phyloP scores from a whole-genome alignment of 2,329 filamentous ascomycete genomes.

The Aureobasidium zeae region DNA sequence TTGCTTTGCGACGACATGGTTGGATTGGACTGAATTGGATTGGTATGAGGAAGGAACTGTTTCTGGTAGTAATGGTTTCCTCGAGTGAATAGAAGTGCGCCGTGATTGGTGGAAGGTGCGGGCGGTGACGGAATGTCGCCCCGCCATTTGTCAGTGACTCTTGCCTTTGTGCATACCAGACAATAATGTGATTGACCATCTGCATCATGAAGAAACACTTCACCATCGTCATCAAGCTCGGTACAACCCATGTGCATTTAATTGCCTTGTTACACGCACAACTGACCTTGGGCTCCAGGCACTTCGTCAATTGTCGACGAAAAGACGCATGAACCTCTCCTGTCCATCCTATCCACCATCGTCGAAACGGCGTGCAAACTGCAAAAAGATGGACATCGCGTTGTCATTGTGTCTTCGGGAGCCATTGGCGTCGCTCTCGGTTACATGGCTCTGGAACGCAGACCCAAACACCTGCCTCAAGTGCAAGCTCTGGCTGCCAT shows the following conservation, averaged over 20 bases:
- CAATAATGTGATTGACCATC: conserved; percentile 2
- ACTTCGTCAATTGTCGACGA: conserved; percentile 99
- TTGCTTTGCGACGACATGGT: conserved; percentile 12
- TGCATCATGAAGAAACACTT: conserved; percentile 58
- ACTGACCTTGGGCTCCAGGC: conserved; percentile 45
- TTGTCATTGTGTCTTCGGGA: conserved; percentile 93
- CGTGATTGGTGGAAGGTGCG: conserved; percentile 12
- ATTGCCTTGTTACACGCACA: neutral
- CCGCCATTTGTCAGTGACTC: conserved; percentile 5
- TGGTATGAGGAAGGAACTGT: neutral
- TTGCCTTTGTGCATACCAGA: neutral
- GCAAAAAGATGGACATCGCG: conserved; percentile 81
- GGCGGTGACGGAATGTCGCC: neutral
- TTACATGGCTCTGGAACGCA: conserved; percentile 77
- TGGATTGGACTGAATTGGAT: no score
- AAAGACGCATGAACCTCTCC: conserved; percentile 81
- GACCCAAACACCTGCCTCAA: conserved; percentile 82
- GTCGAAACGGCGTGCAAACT: conserved; percentile 88
- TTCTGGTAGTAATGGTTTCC: neutral
- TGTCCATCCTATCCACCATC: conserved; percentile 83
- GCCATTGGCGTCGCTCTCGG: conserved; percentile 90
- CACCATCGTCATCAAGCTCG: conserved; percentile 79
- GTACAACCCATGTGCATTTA: conserved; percentile 43
- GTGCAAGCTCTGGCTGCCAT: conserved; percentile 92
- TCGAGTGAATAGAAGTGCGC: neutral